Base-by-base conservation (phyloP, 2,329 filamentous ascomycete species). In the Neurospora sp. region DNA sequence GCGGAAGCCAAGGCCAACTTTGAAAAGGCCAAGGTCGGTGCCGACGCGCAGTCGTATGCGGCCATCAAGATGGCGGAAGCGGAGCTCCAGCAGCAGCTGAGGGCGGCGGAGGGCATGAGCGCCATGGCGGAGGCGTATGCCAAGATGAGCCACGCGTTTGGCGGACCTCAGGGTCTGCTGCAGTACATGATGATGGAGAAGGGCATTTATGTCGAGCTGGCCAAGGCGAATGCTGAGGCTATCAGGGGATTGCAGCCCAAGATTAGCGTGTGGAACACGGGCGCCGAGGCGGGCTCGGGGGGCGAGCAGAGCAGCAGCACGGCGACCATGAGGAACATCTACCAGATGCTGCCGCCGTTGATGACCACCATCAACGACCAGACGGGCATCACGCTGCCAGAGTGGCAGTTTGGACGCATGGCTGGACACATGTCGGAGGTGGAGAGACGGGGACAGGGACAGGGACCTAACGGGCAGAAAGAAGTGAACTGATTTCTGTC, bases 201-300 rank as follows among this genome's bases (percentile, higher is more conserved):
- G 79, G 90, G 90, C 74, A 92, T 90, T 0, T 95, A 92, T 79
- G 87, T 92, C 77, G 86, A 89, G 75, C 86, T 96, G 67, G 92
- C 92, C 70, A 85, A 90, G 75, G 92, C 91, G 67, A 96, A 96
- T 75, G 92, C 91, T 66, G 79, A 84, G 39, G 92, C 92, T 39
- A 87, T 96, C 77, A 84, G 87, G 68, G 92, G 92, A 36, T 81
- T 96, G 74, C 87, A 93, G 79, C 93, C 93, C 73, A 96, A 96
- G 89, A 96, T 96, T 82, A 93, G 89, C 72, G 89, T 95, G 36
- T 97, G 92, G 93, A 96, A 92, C 78, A 96, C 92, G 8, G 91
- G 91, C 62, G 79, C 81, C 67, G 81, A 85, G 67, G 83, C 78
- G 3, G 81, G 80, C 11, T 77, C 74, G 36, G 79, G 77, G 17